Base-by-base conservation (phyloP, 2,329 filamentous ascomycete genomes). In the Trichoderma breve region DNA sequence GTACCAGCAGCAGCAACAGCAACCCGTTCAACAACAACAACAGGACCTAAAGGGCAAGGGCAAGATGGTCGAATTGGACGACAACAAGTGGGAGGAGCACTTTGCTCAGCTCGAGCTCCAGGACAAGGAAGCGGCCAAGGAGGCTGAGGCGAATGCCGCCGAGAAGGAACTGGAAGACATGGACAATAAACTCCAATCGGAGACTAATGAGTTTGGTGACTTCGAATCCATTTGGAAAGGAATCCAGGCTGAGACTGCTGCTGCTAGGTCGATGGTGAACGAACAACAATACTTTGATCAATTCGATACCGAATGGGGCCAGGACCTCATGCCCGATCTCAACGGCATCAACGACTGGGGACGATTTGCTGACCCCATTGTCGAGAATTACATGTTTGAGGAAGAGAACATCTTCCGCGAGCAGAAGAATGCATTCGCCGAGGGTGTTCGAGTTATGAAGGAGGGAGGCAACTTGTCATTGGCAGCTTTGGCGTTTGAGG, bases 361-460 rank as follows among this genome's bases (percentile, higher is more conserved):
- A 75, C 85, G 87, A 63, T 88, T 92, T 80, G 84, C 87, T 74
- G 94, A 97, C 79, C 93, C 94, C 15, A 87, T 92, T 71, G 85
- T 97, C 73, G 95, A 96, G 75, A 91, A 94, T 74, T 99, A 99
- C 81, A 89, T 97, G 78, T 99, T 98, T 78, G 96, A 99, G 82
- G 90, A 95, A 77, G 93, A 97, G 74, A 99, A 99, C 80, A 86
- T 96, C 28, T 98, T 97, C 86, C 87, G 90, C 74, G 89, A 92
- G 71, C 88, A 94, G 73, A 87, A 85, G 71, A 95, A 97, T 79
- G 94, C 96, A 0, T 99, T 97, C 78, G 93, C 95, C 71, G 94
- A 98, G 83, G 96, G 96, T 61, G 88, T 97, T 75, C 92, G 93
- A 78, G 97, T 99, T 73, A 93, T 99, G 89, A 90, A 92, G 73